phyloP scores from a whole-genome alignment of 495 filamentous ascomycete species.

The Penicillium waksmanii region DNA sequence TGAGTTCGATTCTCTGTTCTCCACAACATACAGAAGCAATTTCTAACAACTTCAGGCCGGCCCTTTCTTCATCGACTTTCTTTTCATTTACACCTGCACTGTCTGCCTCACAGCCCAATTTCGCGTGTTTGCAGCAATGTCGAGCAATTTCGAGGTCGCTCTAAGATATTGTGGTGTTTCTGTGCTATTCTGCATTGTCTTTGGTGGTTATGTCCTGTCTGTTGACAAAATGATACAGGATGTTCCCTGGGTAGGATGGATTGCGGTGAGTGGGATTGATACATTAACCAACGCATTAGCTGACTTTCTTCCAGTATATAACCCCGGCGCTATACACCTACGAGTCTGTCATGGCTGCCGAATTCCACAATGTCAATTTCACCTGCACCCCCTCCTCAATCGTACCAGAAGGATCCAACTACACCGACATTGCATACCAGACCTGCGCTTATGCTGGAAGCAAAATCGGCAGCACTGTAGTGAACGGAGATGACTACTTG shows the following conservation, averaged over 20 bases:
- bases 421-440: conserved; percentile 54
- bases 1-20: conserved; percentile 11
- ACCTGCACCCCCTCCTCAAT: conserved; percentile 54
- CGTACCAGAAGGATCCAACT: conserved; percentile 60
- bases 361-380: conserved; percentile 49
- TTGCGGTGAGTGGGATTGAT: conserved; percentile 30
- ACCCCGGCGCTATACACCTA: conserved; percentile 74
- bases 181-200: conserved; percentile 39
- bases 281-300: background rate
- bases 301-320: conserved; percentile 41
- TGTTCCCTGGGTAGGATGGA: conserved; percentile 46
- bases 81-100: conserved; percentile 54
- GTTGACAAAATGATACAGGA: conserved; percentile 41
- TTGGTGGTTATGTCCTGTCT: conserved; percentile 43
- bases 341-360: conserved; percentile 64
- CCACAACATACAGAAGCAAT: background rate
- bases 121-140: conserved; percentile 46
- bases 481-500: conserved; percentile 58
- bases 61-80: conserved; percentile 61
- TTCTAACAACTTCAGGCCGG: conserved; percentile 24
- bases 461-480: conserved; percentile 48
- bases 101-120: conserved; percentile 57
- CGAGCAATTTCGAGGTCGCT: conserved; percentile 45
- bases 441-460: conserved; percentile 62
- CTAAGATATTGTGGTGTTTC: conserved; percentile 40